These are phyloP conservation scores for Tremella yokohamensis DNA, from an alignment of 768 basidiomycete species.

Conservation along the genomic window DNA sequence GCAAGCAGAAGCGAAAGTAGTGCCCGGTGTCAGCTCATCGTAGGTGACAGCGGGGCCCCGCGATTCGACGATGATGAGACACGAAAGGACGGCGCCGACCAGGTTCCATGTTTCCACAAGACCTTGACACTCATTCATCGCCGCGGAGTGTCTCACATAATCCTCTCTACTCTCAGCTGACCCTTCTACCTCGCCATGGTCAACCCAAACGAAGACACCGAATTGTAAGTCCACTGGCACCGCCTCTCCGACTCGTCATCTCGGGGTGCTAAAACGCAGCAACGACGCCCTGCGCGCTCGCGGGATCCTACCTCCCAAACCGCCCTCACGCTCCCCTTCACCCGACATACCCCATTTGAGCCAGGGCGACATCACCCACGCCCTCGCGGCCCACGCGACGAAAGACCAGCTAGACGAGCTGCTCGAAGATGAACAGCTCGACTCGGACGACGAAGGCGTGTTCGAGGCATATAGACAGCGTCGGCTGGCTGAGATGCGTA, in stretches of 20 bases:
- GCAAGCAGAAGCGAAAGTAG: no score
- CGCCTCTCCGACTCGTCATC: background rate
- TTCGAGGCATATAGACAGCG: slow-evolving; percentile 66
- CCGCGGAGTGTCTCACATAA: no score
- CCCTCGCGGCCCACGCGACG: slow-evolving; percentile 38
- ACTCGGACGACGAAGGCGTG: slow-evolving; percentile 72
- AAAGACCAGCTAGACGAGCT: slow-evolving; percentile 58
- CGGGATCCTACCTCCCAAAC: slow-evolving; percentile 78
- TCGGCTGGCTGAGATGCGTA: slow-evolving; percentile 63
- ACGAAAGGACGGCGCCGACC: background rate
- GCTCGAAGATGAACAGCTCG: slow-evolving; percentile 68
- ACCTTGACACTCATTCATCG: no score
- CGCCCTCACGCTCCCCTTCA: slow-evolving; percentile 61
- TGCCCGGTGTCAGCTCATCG: background rate
- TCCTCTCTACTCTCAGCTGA: no score
- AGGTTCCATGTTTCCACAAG: no score
- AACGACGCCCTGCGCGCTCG: slow-evolving; percentile 90
- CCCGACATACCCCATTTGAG: slow-evolving; percentile 81
- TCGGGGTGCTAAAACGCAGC: slow-evolving; percentile 55
- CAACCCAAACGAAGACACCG: slow-evolving; percentile 88
- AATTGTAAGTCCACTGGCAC: slow-evolving; percentile 66
- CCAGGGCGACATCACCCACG: slow-evolving; percentile 38
- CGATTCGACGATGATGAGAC: background rate
- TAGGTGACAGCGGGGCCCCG: background rate
- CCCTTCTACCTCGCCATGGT: slow-evolving; percentile 20